Base-by-base conservation (phyloP, 768 basidiomycete genomes). In the Phlegmacium glaucopus region DNA sequence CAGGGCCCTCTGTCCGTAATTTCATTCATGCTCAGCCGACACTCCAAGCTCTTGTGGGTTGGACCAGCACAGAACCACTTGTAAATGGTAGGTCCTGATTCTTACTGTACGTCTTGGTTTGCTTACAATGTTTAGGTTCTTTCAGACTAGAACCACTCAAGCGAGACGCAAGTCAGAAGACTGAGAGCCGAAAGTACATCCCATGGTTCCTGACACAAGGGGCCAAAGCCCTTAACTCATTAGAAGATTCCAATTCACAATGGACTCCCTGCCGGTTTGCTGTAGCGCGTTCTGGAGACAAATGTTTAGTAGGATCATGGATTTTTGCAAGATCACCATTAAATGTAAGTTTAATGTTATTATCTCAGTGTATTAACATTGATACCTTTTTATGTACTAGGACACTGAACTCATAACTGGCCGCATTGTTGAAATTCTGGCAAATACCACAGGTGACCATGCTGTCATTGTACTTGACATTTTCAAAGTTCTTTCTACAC, bases 391-490 rank as follows among this genome's bases (percentile, higher is more conserved):
- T 34, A n/a, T n/a, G n/a, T n/a, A n/a, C n/a, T n/a, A 34, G 32
- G 3, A 10, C 4, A 6, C 3, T 4, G 6, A 10, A 11, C 32
- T n/a, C n/a, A n/a, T 34, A 3, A 10, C 32, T 34, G 32, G 32
- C 4, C 6, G 32, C 11, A 34, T 34, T 34, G 32, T 34, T 6
- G 6, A 34, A 34, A 34, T 34, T 34, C n/a, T 34, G n/a, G 11
- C 10, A 6, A n/a, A 34, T n/a, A 34, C 11, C n/a, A 34, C n/a
- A 11, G 11, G 32, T n/a, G 6, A 6, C 16, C 7, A 37, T 25
- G 13, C 37, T 38, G 28, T 41, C 37, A 44, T n/a, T 51, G 25
- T 35, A 16, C 9, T 36, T 10, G 46, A 39, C 39, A 38, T 50
- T 44, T 28, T 39, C 35, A 18, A 28, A 42, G 17, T 44, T 40